Evolutionary conservation across 495 filamentous ascomycete genomes (phyloP).

Genomic region (Penicillium pulvis): DNA sequence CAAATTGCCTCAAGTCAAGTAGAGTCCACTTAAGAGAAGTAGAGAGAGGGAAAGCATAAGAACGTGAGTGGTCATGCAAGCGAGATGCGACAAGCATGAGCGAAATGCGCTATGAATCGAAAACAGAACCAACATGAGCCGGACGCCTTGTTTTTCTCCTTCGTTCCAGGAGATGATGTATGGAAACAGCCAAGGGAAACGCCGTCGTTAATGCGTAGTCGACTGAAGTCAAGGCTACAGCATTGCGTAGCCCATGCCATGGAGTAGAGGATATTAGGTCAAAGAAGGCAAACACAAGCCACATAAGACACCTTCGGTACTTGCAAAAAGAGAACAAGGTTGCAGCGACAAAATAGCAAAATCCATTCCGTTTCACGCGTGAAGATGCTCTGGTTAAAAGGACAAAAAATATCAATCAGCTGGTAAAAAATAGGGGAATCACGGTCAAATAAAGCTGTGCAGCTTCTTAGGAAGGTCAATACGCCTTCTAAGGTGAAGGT

Average conservation of each 20-base stretch:
- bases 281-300: constrained; percentile 11
- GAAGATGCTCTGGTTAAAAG: constrained; percentile 29
- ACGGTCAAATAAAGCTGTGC: constrained; percentile 22
- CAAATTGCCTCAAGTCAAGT: not conserved
- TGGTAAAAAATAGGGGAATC: constrained; percentile 31
- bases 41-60: not conserved
- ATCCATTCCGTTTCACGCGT: constrained; percentile 32
- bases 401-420: constrained; percentile 18
- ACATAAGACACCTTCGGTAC: constrained; percentile 21
- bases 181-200: constrained; percentile 8
- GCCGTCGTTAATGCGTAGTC: constrained; percentile 18
- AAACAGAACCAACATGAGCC: constrained; percentile 17
- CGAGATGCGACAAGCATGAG: constrained; percentile 6
- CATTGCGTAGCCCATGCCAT: constrained; percentile 27
- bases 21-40: not conserved
- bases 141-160: constrained; percentile 15
- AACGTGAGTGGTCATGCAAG: constrained; percentile 10
- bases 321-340: constrained; percentile 19
- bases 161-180: constrained; percentile 4
- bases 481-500: constrained; percentile 13
- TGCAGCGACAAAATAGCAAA: constrained; percentile 28
- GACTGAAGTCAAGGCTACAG: constrained; percentile 17
- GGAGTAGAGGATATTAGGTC: constrained; percentile 17
- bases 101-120: constrained; percentile 6
- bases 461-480: constrained; percentile 8